Conservation (phyloP, 805 yeast genomes). For the Grigorovia jiainica region DNA sequence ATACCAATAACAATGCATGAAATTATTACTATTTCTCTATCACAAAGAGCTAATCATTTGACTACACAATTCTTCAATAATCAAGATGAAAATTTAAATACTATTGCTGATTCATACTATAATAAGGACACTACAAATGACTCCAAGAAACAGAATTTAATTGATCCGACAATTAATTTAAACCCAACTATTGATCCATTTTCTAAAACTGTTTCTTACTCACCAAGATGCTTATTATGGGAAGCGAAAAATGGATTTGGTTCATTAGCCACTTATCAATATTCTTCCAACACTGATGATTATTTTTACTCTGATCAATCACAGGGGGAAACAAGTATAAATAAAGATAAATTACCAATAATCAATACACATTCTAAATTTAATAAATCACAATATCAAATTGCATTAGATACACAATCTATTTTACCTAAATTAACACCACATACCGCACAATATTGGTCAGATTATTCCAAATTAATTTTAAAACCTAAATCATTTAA, state of each 20-base stretch:
- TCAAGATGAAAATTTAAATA: constrained; percentile 59
- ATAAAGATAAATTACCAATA: constrained; percentile 2
- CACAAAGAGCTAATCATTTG: constrained; percentile 69
- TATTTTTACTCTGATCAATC: neutral
- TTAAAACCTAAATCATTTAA: constrained; percentile 53
- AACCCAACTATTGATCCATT: constrained; percentile 32
- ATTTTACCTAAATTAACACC: constrained; percentile 29
- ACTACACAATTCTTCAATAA: constrained; percentile 71
- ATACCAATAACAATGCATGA: constrained; percentile 47
- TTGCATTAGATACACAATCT: constrained; percentile 44
- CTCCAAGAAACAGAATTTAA: constrained; percentile 6
- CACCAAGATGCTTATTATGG: constrained; percentile 80
- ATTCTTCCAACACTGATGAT: constrained; percentile 25
- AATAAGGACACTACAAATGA: neutral
- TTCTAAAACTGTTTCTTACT: constrained; percentile 45
- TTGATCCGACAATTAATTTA: constrained; percentile 41
- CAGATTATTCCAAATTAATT: constrained; percentile 64
- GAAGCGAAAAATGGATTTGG: constrained; percentile 76
- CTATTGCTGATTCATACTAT: constrained; percentile 4
- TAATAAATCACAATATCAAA: constrained; percentile 52
- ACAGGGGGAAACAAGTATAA: neutral
- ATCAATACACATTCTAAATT: constrained; percentile 30
- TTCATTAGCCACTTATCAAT: constrained; percentile 47
- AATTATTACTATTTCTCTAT: constrained; percentile 58
- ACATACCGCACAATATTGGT: constrained; percentile 56